Base-by-base conservation (phyloP, 768 basidiomycete genomes). In the Leucosporidium yakuticum region DNA sequence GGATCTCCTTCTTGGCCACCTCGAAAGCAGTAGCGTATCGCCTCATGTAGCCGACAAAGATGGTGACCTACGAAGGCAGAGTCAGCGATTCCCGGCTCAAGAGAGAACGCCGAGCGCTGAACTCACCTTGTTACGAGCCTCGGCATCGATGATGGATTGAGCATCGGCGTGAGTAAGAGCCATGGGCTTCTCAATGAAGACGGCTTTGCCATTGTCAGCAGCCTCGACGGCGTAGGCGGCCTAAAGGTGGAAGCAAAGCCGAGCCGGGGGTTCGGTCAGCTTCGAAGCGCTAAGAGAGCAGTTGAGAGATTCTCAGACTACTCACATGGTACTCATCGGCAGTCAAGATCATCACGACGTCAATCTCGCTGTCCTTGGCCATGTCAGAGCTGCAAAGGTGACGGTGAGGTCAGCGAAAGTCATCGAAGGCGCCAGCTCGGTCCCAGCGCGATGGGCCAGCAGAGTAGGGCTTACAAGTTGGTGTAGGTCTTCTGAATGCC, bases 181-280 rank as follows among this genome's bases (percentile, higher is more conserved):
- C 74, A 77, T 76, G 4, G 77, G 77, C 61, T 78, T 78, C 67
- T 78, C 77, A 63, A 78, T 71, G 50, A 78, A 66, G 34, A 78
- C 73, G 49, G 74, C 73, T 65, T 78, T 78, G 11, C 66, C 63
- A 4, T 58, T 59, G 20, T 71, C 56, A 11, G 63, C 60, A 0
- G 69, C 69, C 1, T 55, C 55, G 23, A 67, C 59, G 5, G 69
- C 65, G 21, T 54, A 54, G 25, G n/a, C 27, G 6, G 68, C 56
- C 65, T 62, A 31, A 14, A 21, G 11, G 17, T 8, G 4, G 47
- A 23, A 34, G 51, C 17, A 39, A 7, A 0, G 19, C 11, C n/a
- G 39, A 44, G 39, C 3, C 6, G 34, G 6, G 6, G 34, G 12
- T n/a, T 36, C 12, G 34, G 5, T 44, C 39, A 44, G 39, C 39